These are phyloP conservation scores for Colletotrichum neosansevieriae DNA, from an alignment of 2,329 filamentous ascomycete genomes.

Conservation along the genomic window DNA sequence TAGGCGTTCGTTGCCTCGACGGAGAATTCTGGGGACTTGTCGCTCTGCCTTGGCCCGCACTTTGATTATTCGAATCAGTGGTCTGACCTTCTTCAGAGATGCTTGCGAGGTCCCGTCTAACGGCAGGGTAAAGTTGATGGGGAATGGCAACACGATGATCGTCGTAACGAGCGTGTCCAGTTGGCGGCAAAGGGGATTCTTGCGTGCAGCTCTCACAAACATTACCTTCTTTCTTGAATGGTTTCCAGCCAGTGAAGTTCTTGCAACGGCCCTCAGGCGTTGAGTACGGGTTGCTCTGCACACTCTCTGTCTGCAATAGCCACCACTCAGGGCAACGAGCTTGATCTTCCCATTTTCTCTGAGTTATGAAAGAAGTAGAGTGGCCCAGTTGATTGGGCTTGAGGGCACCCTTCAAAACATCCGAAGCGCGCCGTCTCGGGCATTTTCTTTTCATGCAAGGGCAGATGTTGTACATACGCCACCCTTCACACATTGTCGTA, in stretches of 20 bases:
- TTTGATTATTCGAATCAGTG: no score
- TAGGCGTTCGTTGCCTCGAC: background rate
- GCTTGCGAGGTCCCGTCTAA: background rate
- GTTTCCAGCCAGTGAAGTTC: constrained; percentile 3
- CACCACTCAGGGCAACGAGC: constrained; percentile 22
- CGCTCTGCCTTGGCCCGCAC: no score
- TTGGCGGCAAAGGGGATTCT: background rate
- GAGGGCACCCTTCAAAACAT: background rate
- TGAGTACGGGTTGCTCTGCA: background rate
- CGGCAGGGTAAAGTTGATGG: background rate
- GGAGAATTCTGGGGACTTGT: no score
- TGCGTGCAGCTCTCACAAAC: background rate
- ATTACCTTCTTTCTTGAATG: background rate
- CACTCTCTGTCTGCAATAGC: background rate
- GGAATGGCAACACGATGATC: constrained; percentile 20
- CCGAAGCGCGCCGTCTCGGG: background rate
- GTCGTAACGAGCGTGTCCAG: background rate
- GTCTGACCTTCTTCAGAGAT: no score
- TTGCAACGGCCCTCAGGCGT: constrained; percentile 10
- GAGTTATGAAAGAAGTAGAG: background rate
- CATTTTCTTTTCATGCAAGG: background rate
- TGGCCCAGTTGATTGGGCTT: constrained; percentile 1
- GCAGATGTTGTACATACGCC: constrained; percentile 1
- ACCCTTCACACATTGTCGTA: background rate
- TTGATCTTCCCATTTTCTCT: constrained; percentile 5